phyloP scores from a whole-genome alignment of 164 flowering plant genomes.

The Sextonia rubra region DNA sequence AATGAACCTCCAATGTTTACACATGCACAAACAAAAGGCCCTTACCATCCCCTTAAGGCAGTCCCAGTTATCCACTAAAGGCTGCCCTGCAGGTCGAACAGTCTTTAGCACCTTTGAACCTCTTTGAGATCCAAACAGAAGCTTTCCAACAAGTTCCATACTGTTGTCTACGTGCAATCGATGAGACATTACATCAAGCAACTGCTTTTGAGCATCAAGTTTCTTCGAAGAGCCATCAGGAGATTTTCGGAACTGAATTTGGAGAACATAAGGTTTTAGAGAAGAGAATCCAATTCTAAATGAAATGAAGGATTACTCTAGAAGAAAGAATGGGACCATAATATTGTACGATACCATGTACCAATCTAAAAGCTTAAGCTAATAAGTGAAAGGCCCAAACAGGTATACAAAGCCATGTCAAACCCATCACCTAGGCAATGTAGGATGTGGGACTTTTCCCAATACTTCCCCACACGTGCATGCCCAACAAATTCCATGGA shows the following conservation, averaged over 20 bases:
- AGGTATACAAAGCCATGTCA: no score
- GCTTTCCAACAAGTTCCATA: slow-evolving; percentile 58
- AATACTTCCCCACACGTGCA: no score
- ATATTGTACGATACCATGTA: no score
- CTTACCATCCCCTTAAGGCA: slow-evolving; percentile 82
- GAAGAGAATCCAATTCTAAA: not conserved
- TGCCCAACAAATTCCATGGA: no score
- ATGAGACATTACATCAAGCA: slow-evolving; percentile 68
- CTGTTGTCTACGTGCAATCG: slow-evolving; percentile 64
- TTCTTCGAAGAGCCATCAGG: slow-evolving; percentile 68
- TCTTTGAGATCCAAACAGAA: slow-evolving; percentile 61
- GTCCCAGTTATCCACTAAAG: slow-evolving; percentile 83
- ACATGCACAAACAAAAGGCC: not conserved
- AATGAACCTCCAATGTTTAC: no score
- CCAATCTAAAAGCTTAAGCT: not conserved
- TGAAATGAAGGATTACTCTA: not conserved
- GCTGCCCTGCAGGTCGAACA: slow-evolving; percentile 64
- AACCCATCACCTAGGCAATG: no score
- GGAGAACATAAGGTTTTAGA: not conserved
- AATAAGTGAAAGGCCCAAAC: no score
- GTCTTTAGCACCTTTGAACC: slow-evolving; percentile 48
- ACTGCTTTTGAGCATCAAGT: slow-evolving; percentile 53
- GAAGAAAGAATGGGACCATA: not conserved
- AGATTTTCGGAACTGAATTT: slow-evolving; percentile 53
- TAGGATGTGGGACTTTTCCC: no score